Base-by-base conservation (phyloP, 192 early-diverging fungal genomes). In the Anaeromyces robustus region DNA sequence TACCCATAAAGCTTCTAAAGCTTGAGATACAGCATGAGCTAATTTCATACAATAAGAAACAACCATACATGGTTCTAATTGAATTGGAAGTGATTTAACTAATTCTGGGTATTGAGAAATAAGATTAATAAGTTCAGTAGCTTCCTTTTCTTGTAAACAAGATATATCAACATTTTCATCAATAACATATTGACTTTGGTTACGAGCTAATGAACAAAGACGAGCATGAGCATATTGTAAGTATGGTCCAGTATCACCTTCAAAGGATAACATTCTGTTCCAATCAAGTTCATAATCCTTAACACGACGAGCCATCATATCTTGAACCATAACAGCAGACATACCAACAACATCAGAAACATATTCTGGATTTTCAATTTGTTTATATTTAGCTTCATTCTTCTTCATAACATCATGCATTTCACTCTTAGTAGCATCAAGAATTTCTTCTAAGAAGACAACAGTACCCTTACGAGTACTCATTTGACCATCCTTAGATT, bases 211-310 rank as follows among this genome's bases (percentile, higher is more conserved):
- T 81, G 96, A 97, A 87, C 94, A 95, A 41, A 97, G 87, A 84
- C 98, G 97, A 34, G 98, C 92, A 85, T 99, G 97, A n/a, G 97
- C 93, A 85, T 97, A 99, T 89, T 98, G 97, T 30, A 99, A 87
- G 87, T 99, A 99, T 29, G 97, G 97, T n/a, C 97, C 98, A 34
- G 98, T 99, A 87, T 97, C 95, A 83, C 98, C 98, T 85, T 98
- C 96, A 83, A 97, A 97, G 81, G 92, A 89, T 83, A 96, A 92
- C 92, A 98, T 97, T 81, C 94, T 92, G 81, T 89, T 88, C 91
- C 93, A 94, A 85, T 95, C 90, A 84, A 99, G 97, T 34, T 91
- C 92, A 83, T 99, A 99, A 89, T 97, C 96, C 87, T 95, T 95
- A 87, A 94, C 89, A 81, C 98, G 94, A 82, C 89, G 92, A 31